These are phyloP conservation scores for Galerina sulciceps DNA, from an alignment of 768 basidiomycete genomes.

Conservation along the genomic window DNA sequence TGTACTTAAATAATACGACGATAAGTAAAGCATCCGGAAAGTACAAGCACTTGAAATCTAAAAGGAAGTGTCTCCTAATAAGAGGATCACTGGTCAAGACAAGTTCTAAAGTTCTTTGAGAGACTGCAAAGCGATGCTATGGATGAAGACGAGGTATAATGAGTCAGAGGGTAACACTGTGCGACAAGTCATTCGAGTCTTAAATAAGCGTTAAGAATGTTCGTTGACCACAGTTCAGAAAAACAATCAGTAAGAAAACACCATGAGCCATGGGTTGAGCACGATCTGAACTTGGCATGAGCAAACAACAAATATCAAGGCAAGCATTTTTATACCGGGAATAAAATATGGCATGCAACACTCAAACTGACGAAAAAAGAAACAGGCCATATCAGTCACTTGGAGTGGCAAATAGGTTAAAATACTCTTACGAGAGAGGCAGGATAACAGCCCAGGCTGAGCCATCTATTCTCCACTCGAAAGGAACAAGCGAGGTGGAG, in stretches of 20 bases:
- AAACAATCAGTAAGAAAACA: slow-evolving; percentile 61
- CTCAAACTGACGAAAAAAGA: slow-evolving; percentile 55
- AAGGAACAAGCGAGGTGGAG: slow-evolving; percentile 49
- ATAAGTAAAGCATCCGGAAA: too few species aligned
- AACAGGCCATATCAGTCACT: slow-evolving; percentile 28
- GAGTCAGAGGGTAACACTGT: not conserved
- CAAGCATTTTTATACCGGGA: slow-evolving; percentile 56
- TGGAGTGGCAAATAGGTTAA: not conserved
- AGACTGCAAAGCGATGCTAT: too few species aligned
- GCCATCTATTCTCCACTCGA: slow-evolving; percentile 61
- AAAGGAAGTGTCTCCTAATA: too few species aligned
- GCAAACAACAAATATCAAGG: slow-evolving; percentile 5
- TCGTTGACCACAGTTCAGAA: not conserved
- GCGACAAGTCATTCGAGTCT: not conserved
- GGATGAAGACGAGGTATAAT: too few species aligned
- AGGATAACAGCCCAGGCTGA: slow-evolving; percentile 75
- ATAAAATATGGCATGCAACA: slow-evolving; percentile 68
- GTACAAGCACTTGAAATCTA: too few species aligned
- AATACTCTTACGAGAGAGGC: slow-evolving; percentile 57
- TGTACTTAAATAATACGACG: too few species aligned
- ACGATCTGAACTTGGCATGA: slow-evolving; percentile 37
- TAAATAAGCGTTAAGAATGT: not conserved
- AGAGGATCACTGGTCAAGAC: too few species aligned
- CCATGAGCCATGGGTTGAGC: slow-evolving; percentile 58
- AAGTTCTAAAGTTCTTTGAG: too few species aligned